Conservation (phyloP, 148 eudicot genomes). For the Beta vulgaris region DNA sequence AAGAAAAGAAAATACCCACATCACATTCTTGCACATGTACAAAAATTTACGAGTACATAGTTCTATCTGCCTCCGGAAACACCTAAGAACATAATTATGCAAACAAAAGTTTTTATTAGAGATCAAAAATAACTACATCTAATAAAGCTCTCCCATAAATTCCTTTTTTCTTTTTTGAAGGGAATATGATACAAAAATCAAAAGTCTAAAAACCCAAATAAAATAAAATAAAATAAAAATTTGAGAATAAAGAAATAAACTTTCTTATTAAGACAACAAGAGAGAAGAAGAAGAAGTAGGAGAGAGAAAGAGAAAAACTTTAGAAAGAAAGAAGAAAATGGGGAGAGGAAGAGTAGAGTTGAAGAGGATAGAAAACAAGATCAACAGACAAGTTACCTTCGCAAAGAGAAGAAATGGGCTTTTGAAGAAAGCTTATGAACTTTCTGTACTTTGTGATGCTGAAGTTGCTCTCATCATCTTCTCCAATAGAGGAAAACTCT, state of each 20-base stretch:
- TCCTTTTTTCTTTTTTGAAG: not conserved
- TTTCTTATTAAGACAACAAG: conserved; percentile 7
- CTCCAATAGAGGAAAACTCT: conserved; percentile 59
- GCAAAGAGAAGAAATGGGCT: conserved; percentile 64
- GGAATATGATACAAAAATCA: too few relatives aligned
- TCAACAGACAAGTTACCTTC: conserved; percentile 61
- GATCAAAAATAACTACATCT: too few relatives aligned
- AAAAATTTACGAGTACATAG: too few relatives aligned
- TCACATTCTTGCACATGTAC: too few relatives aligned
- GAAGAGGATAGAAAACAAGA: conserved; percentile 65
- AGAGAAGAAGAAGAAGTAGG: not conserved
- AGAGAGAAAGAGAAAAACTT: not conserved
- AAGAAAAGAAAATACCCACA: too few relatives aligned
- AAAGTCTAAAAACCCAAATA: too few relatives aligned
- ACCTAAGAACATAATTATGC: too few relatives aligned
- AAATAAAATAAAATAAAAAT: not conserved
- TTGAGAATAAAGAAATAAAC: conserved; percentile 7
- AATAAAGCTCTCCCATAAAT: too few relatives aligned
- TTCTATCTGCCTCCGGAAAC: too few relatives aligned
- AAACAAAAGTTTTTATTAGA: too few relatives aligned
- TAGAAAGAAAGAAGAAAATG: conserved; percentile 23
- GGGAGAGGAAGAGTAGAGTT: conserved; percentile 64
- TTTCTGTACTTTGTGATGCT: conserved; percentile 59
- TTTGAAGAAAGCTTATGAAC: conserved; percentile 63
- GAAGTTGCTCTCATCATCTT: conserved; percentile 67